Evolutionary conservation across 768 basidiomycete species (phyloP), one percentile per base, ranked within the genome.

Genomic region (Termitomyces sp.): DNA sequence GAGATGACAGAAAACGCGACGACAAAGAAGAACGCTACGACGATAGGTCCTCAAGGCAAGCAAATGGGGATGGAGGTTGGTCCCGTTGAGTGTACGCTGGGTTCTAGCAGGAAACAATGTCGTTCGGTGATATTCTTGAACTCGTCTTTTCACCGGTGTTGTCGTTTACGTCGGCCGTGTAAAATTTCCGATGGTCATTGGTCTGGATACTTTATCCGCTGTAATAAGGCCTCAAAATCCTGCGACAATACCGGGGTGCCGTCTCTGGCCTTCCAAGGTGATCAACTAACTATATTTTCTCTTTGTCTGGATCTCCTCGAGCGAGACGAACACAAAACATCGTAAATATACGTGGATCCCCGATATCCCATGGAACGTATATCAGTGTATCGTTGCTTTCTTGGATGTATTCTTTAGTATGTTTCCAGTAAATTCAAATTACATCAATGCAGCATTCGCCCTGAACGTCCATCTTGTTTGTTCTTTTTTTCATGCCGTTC

Each of bases 21-120:
- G 89, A 90, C 68, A 92, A 86, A 76, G 88, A 91, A 67, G 88
- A 89, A 53, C 86, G 86, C 47, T 88, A 73, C 74, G 90, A 92
- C 53, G 90, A 91, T 62, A 82, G 90, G 74, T 74, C 82, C 58
- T 68, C 87, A 68, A 85, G 86, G 76, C 82, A 84, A 68, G 74
- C 83, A 68, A 90, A 88, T 75, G 88, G 88, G 69, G 89, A 91
- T 76, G 85, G 79, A 71, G 79, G 83, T 74, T 88, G 86, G 87
- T 73, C 80, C 68, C 87, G 87, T 79, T 87, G 75, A 87, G 77
- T 72, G 74, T 64, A 65, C 64, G 67, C 71, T 66, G 39, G 69
- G 69, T 66, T 68, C 68, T 65, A 64, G 67, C 68, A 69, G 70
- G 61, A 71, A 72, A 67, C 66, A 66, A 66, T 69, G 68, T 69